Base-by-base conservation (phyloP, 169 alveolate genomes). In the Eimeria falciformis region DNA sequence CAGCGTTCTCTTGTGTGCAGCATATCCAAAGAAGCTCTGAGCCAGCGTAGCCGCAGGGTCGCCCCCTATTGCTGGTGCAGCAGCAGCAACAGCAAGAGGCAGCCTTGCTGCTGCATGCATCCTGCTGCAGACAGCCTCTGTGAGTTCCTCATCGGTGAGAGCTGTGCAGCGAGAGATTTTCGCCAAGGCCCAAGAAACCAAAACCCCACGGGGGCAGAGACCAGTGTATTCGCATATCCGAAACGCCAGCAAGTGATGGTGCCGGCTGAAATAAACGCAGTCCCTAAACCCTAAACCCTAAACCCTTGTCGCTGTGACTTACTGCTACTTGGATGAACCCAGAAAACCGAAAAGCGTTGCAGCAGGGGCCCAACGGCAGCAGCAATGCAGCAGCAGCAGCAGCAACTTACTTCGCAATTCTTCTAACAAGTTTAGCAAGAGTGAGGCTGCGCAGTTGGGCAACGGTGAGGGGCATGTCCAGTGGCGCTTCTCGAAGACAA, bases 221-320 rank as follows among this genome's bases (percentile, higher is more conserved):
- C 96, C 95, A 53, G 94, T 95, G 83, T 95, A 95, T 85, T 94
- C 96, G 92, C 97, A 95, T 40, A 95, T 94, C 75, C 95, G 94
- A n/a, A 90, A 90, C 3, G 97, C 95, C 84, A 95, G 92, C 81
- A 95, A 82, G 90, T 93, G 94, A 75, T 94, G 94, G n/a, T 92
- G 94, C 75, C 95, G 84, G 68, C 91, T 94, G 69, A 93, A 87
- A 65, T 84, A 27, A 77, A 66, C 69, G 21, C 5, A 55, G 14
- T 9, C 58, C 58, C 58, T 50, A 50, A 50, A 50, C 58, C 58
- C 58, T 50, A 50, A 50, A 50, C 58, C 58, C 58, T 50, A 50
- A 50, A 50, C 58, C 58, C 58, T 50, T 14, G 14, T 50, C 14
- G 9, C 71, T 58, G 33, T 14, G 33, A 7, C 71, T 5, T 50